Conservation (phyloP, 1,284 basidiomycete genomes). For the Ustilago crameri region DNA sequence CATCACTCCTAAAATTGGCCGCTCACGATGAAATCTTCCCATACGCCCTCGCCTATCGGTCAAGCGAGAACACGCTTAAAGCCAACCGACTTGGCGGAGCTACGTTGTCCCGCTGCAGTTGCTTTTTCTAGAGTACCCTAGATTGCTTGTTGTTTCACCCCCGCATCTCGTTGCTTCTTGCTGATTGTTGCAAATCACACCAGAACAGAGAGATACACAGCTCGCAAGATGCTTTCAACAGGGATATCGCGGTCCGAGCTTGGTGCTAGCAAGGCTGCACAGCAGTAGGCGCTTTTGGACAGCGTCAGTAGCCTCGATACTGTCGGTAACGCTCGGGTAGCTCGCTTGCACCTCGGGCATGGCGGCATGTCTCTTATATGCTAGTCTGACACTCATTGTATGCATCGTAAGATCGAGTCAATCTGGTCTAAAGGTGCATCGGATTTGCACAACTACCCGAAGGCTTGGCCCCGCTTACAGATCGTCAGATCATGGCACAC, state of each 20-base stretch:
- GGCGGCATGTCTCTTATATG: no score
- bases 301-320: no score
- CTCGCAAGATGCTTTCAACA: neutral
- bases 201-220: neutral
- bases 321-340: no score
- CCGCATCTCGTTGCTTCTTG: no score
- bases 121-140: no score
- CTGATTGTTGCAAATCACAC: neutral
- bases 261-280: neutral
- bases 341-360: no score
- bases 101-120: neutral
- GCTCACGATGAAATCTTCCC: neutral
- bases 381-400: no score
- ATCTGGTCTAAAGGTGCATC: no score
- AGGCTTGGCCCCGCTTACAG: conserved; percentile 2
- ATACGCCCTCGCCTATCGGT: neutral
- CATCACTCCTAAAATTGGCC: neutral
- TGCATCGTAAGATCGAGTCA: no score
- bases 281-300: no score
- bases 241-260: neutral
- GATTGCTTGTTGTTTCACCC: no score
- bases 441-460: neutral
- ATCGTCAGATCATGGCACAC: no score
- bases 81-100: neutral
- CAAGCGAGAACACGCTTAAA: neutral